Conservation (phyloP, 305 asterid species). For the Solanum hybrid region DNA sequence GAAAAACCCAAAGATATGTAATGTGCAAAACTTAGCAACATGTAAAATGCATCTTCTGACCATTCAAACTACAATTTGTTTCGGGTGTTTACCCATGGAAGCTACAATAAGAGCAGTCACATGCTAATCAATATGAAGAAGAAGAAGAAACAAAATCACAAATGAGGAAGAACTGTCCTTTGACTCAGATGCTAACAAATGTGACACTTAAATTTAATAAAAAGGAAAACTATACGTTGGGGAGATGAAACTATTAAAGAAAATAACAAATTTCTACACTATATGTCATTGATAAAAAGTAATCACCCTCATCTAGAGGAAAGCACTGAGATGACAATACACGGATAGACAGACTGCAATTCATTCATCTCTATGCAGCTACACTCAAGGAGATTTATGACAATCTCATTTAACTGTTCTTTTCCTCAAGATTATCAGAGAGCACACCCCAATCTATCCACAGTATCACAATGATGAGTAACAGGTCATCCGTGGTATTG, state of each 20-base stretch:
- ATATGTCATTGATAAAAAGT: neutral
- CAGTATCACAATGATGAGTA: neutral
- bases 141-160: neutral
- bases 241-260: neutral
- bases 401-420: neutral
- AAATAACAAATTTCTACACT: neutral
- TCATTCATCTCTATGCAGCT: neutral
- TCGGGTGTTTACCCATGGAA: neutral
- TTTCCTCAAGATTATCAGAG: neutral
- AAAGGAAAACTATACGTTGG: neutral
- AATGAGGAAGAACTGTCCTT: neutral
- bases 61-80: neutral
- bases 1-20: neutral
- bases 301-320: neutral
- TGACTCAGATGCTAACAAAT: neutral
- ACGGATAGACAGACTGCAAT: neutral
- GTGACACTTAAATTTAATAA: neutral
- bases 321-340: neutral
- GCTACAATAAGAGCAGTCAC: neutral
- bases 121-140: neutral
- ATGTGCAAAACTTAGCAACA: neutral
- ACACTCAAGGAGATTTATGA: neutral
- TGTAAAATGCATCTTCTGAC: neutral
- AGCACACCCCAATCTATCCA: neutral
- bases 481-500: neutral